Evolutionary conservation across 768 basidiomycete genomes (phyloP), one percentile per base, ranked within the genome.

Genomic region (Suillus paluster): DNA sequence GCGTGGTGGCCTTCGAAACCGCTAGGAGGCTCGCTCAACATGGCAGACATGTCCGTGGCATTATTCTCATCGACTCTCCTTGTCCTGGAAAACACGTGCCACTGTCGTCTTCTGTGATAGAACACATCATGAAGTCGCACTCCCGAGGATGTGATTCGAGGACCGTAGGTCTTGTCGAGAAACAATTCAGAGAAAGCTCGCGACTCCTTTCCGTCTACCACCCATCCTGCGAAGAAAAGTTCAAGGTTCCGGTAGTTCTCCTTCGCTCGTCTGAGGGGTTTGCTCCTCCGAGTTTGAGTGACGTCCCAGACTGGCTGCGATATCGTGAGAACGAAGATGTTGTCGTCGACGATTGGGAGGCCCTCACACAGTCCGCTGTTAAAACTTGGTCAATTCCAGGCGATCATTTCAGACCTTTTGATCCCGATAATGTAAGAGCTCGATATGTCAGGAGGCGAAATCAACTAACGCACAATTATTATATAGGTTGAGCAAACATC

Each of bases 51-150:
- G 84, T 89, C 23, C 75, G 76, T 56, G 91, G 89, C 0, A 75
- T 92, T 48, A 64, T 91, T 10, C 76, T 91, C 62, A 86, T 92
- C 65, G 91, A 92, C 69, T 80, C 88, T 0, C 89, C 91, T 0
- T 76, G 79, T 60, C 90, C 91, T 0, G 68, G 78, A 10, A 73
- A 79, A n/a, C 80, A 81, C 7, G 77, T 80, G 3, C 79, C 84
- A 8, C 78, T 92, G 38, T 80, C 89, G 8, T 78, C 81, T 41
- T 44, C 77, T 0, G 64, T 90, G 36, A 80, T 92, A 60, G 75
- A 84, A n/a, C 71, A 75, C 56, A 70, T 82, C 27, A 66, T 83
- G n/a, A 70, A 74, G 17, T 70, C 78, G 15, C 73, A 75, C 42
- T 65, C 67, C 1, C 71, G 71, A 44, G 70, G 62, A 21, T 41